A percentile compares a stretch with the other conserved stretches of the same genome.
Evolutionary conservation across 1,284 basidiomycete species (phyloP).

Genomic region (Rugosomyces carneus): DNA sequence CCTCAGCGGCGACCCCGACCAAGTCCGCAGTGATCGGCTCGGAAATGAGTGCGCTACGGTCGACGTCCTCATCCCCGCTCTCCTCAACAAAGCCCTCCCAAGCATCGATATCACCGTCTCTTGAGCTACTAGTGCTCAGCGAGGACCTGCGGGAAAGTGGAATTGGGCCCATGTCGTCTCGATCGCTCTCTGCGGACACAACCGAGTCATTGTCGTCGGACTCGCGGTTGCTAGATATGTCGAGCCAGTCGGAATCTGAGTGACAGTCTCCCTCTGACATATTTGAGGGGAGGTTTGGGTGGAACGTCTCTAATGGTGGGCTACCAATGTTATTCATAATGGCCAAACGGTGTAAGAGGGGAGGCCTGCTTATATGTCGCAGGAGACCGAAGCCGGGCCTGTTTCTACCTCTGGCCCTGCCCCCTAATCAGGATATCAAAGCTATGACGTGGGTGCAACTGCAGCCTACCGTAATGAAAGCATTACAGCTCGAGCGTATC

Average conservation of each 20-base stretch:
- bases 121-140: slow-evolving; percentile 57
- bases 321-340: slow-evolving; percentile 23
- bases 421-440: slow-evolving; percentile 14
- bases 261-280: slow-evolving; percentile 57
- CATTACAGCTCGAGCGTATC: slow-evolving; percentile 45
- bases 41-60: slow-evolving; percentile 24
- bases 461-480: slow-evolving; percentile 25
- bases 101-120: slow-evolving; percentile 58
- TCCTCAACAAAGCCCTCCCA: slow-evolving; percentile 72
- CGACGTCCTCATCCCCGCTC: slow-evolving; percentile 40
- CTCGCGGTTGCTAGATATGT: slow-evolving; percentile 58
- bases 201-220: slow-evolving; percentile 66
- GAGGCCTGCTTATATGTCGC: slow-evolving; percentile 19
- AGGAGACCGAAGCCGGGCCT: slow-evolving; percentile 16
- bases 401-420: slow-evolving; percentile 31
- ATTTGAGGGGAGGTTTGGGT: slow-evolving; percentile 27
- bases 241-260: slow-evolving; percentile 78
- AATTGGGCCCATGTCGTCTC: slow-evolving; percentile 42
- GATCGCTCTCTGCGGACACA: slow-evolving; percentile 54
- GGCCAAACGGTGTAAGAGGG: slow-evolving; percentile 16
- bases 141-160: slow-evolving; percentile 62
- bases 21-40: slow-evolving; percentile 23
- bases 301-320: slow-evolving; percentile 26
- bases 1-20: slow-evolving; percentile 20
- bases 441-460: slow-evolving; percentile 20